A percentile compares a stretch with the other conserved stretches of the same genome.
Evolutionary conservation across 495 filamentous ascomycete species (phyloP).

Genomic region (Neurospora discreta): DNA sequence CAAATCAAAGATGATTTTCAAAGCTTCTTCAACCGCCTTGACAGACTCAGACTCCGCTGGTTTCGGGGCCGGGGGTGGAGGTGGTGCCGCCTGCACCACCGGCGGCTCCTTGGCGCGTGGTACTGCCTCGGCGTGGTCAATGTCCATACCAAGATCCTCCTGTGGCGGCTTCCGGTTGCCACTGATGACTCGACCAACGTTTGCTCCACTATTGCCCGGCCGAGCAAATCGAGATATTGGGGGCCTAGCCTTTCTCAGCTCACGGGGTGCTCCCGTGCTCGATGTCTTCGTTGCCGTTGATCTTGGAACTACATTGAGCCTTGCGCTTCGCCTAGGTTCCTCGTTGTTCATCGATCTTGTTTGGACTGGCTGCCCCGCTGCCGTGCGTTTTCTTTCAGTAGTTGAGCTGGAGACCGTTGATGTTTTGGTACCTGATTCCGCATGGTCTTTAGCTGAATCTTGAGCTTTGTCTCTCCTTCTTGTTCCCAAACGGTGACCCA

Average conservation of each 20-base stretch:
- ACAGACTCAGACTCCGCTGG: constrained; percentile 34
- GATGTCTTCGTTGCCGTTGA: constrained; percentile 40
- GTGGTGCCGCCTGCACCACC: constrained; percentile 7
- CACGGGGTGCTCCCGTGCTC: constrained; percentile 50
- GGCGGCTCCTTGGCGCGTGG: constrained; percentile 40
- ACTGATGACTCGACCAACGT: constrained; percentile 74
- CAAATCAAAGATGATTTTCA: constrained; percentile 67
- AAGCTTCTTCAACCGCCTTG: constrained; percentile 57
- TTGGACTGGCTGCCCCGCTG: constrained; percentile 70
- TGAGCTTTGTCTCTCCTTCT: constrained; percentile 36
- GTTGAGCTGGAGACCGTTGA: constrained; percentile 21
- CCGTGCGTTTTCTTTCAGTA: constrained; percentile 66
- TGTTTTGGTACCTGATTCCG: constrained; percentile 8
- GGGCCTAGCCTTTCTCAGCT: constrained; percentile 68
- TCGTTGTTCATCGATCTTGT: constrained; percentile 40
- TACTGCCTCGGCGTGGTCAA: constrained; percentile 39
- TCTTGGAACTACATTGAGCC: constrained; percentile 53
- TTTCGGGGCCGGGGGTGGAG: constrained; percentile 20
- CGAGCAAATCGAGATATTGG: constrained; percentile 42
- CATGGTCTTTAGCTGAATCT: constrained; percentile 16
- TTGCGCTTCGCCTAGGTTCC: constrained; percentile 68
- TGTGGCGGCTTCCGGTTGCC: constrained; percentile 61
- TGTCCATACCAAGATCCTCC: constrained; percentile 51
- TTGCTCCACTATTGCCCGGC: constrained; percentile 45
- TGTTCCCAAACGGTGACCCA: constrained; percentile 40